Base-by-base conservation (phyloP, 2,329 filamentous ascomycete genomes). In the Paraphaeosphaeria minitans region DNA sequence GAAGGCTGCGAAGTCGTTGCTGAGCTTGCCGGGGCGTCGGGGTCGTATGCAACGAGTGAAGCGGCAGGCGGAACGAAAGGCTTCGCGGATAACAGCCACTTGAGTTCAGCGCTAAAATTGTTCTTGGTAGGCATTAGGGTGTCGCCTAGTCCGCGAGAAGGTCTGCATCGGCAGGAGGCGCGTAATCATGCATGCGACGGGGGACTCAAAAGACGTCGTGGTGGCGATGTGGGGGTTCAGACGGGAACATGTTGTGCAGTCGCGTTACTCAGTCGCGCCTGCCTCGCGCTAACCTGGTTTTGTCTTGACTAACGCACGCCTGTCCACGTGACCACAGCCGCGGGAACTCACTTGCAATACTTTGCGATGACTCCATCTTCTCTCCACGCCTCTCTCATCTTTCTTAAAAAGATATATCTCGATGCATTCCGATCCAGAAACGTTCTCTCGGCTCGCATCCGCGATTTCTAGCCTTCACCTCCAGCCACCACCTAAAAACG, bases 31-130 rank as follows among this genome's bases (percentile, higher is more conserved):
- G 60, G 65, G 43, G 64, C 66, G 35, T 70, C 56, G n/a, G 70
- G 65, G 47, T 69, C 66, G 62, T 73, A 77, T 52, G 62, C 58
- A 62, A 72, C 62, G 55, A 70, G 59, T 31, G 73, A 66, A 52
- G 60, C 55, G 43, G 69, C 65, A 45, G 71, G 66, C n/a, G 80
- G 79, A 49, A 82, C 60, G 63, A 79, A 79, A 43, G 81, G 79
- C 67, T 79, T 81, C 60, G 74, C 73, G 62, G 67, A 69, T 56
- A 81, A 68, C 70, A 83, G 74, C 81, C 81, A 83, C 61, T 74
- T 73, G 61, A 83, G 72, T 64, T 83, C 81, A 68, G 77, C 76
- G 59, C 68, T 72, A 61, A 83, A 71, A 63, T 83, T 83, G 70
- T 83, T 77, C 65, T 70, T 69, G 39, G 58, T 66, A 76, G 81